Evolutionary conservation across 176 grass and related monocot species (phyloP).

Genomic region (Oryza meyeriana): DNA sequence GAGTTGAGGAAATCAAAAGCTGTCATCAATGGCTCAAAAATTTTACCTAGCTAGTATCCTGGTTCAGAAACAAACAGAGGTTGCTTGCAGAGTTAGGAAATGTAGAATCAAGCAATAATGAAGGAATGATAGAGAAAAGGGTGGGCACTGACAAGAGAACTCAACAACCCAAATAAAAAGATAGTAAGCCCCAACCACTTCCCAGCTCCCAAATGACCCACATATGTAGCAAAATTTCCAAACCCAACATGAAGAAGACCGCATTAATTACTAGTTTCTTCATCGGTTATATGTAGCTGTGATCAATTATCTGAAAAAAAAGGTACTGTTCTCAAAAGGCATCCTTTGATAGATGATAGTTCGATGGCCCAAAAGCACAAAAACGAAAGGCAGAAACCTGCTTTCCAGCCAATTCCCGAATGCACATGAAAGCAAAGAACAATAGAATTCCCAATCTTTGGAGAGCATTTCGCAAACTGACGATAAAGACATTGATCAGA

Average conservation of each 20-base stretch:
- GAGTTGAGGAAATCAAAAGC: neutral
- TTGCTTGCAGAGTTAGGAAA: constrained; percentile 42
- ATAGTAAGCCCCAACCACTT: constrained; percentile 46
- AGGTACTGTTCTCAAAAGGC: too few species aligned
- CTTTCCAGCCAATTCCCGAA: neutral
- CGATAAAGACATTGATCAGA: neutral
- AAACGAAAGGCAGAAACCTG: too few species aligned
- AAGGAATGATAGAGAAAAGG: constrained; percentile 34
- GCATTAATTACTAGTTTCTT: constrained; percentile 32
- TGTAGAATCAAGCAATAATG: constrained; percentile 21
- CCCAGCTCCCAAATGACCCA: constrained; percentile 18
- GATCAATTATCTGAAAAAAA: neutral
- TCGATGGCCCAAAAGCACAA: neutral
- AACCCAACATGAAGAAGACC: constrained; percentile 19
- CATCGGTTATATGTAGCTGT: neutral
- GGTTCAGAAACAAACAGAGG: neutral
- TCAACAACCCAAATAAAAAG: constrained; percentile 48
- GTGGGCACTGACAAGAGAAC: constrained; percentile 48
- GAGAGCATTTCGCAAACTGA: neutral
- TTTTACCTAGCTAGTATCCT: neutral
- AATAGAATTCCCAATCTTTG: neutral
- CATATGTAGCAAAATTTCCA: constrained; percentile 29
- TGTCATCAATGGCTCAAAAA: neutral
- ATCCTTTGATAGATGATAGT: neutral
- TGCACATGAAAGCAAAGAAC: neutral